A percentile compares a stretch with the other conserved stretches of the same genome.
phyloP scores from a whole-genome alignment of 306 rosid genomes.

The Betula pendula region DNA sequence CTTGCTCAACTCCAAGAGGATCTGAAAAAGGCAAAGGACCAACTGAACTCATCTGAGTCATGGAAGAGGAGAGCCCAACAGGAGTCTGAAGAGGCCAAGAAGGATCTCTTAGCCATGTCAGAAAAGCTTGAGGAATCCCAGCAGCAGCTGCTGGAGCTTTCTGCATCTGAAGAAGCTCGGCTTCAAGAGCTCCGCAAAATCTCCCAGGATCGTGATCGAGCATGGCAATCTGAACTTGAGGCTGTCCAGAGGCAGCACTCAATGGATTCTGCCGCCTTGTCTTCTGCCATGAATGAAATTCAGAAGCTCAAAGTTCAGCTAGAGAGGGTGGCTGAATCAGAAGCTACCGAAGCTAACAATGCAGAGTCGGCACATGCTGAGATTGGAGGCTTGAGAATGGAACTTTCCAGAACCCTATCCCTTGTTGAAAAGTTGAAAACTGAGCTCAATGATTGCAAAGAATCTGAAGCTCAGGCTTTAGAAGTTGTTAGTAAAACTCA shows the following conservation, averaged over 20 bases:
- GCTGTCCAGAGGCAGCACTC: conserved; percentile 85
- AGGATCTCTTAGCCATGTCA: conserved; percentile 50
- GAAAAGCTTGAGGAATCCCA: conserved; percentile 71
- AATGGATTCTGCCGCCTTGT: conserved; percentile 77
- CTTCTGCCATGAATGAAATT: conserved; percentile 76
- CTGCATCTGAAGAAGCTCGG: conserved; percentile 75
- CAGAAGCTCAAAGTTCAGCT: conserved; percentile 83
- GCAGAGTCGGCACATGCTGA: conserved; percentile 61
- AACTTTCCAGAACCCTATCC: conserved; percentile 61
- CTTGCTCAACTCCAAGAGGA: conserved; percentile 74
- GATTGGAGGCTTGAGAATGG: conserved; percentile 57
- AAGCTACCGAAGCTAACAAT: conserved; percentile 49
- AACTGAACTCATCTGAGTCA: conserved; percentile 60
- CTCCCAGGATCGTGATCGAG: conserved; percentile 88
- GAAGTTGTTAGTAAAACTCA: conserved; percentile 53
- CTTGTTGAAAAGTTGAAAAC: conserved; percentile 60
- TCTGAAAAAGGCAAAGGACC: conserved; percentile 67
- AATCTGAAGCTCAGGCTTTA: conserved; percentile 60
- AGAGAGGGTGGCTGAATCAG: conserved; percentile 58
- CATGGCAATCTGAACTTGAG: conserved; percentile 91
- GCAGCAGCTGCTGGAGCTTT: conserved; percentile 63
- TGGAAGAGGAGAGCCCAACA: conserved; percentile 57
- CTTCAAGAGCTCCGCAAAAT: conserved; percentile 67
- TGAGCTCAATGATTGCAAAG: conserved; percentile 60
- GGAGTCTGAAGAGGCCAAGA: conserved; percentile 78